Base-by-base conservation (phyloP, 1,139 yeast species). In the Scheffersomyces lignicola region DNA sequence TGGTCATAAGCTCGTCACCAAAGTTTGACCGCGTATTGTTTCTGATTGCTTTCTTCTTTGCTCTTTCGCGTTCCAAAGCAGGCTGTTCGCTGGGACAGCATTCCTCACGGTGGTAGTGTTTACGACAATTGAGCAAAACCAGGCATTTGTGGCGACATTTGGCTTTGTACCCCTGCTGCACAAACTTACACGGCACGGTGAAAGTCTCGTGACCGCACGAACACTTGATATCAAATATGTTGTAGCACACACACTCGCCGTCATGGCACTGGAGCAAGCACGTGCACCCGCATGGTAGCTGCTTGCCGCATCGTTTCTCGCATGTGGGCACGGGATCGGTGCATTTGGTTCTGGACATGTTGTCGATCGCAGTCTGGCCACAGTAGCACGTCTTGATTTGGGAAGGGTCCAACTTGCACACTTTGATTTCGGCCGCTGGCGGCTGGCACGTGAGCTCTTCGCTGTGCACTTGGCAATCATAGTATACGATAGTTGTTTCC, bases 291-390 rank as follows among this genome's bases (percentile, higher is more conserved):
- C 97, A 89, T 0, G 73, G 60, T 18, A 87, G 60, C 8, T 39
- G 36, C 52, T 83, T 85, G 6, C 73, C 80, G 58, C 97, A 89
- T 0, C 60, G 57, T 10, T 69, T 54, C 5, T 69, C 79, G 64
- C 97, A 89, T 12, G 80, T 78, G 1, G 95, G 92, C 25, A 87
- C 72, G 0, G 88, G 82, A 45, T 86, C 96, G 2, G 84, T 69
- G 58, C 96, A 87, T 22, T 71, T 62, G 1, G 51, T 49, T 46
- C 97, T 69, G 5, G 46, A 39, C 7, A 45, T 18, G 2, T 49
- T 35, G 5, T 48, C 52, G 8, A 56, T 50, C n/a, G 40, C 38
- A 3, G 69, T 71, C 57, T 48, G 68, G 2, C 96, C 96, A 69
- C 97, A 89, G 27, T 84, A 85, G 57, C 97, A 89, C 1, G 78